Evolutionary conservation across 805 yeast species (phyloP).

Genomic region (Nakazawaea laoshanensis): DNA sequence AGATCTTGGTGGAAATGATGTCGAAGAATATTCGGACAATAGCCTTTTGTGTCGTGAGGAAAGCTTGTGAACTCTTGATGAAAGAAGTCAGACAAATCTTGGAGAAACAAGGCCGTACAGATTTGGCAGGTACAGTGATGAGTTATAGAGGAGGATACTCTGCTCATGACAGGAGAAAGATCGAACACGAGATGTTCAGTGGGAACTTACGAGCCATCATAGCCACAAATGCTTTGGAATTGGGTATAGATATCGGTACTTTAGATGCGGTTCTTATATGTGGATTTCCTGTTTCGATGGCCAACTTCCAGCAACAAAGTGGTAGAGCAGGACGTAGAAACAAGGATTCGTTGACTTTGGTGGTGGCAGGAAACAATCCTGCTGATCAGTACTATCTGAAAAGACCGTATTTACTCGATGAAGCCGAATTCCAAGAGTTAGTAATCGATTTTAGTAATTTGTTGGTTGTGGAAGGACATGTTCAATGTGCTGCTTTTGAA

Average conservation of each 20-base stretch:
- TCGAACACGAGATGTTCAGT: constrained; percentile 84
- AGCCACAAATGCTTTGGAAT: constrained; percentile 91
- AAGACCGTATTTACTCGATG: constrained; percentile 52
- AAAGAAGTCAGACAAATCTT: constrained; percentile 64
- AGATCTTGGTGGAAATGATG: constrained; percentile 58
- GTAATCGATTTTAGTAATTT: constrained; percentile 53
- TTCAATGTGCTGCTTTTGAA: constrained; percentile 94
- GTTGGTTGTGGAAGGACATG: constrained; percentile 66
- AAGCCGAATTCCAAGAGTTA: constrained; percentile 47
- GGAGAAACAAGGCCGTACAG: constrained; percentile 32
- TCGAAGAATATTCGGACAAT: constrained; percentile 65
- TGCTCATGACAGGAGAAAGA: constrained; percentile 73
- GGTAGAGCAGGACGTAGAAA: constrained; percentile 95
- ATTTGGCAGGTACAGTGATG: constrained; percentile 61
- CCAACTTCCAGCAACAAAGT: constrained; percentile 89
- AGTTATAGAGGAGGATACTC: constrained; percentile 95
- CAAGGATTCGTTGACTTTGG: constrained; percentile 75
- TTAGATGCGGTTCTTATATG: constrained; percentile 87
- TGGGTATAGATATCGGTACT: constrained; percentile 92
- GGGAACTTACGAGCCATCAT: constrained; percentile 81
- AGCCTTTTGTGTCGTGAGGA: constrained; percentile 82
- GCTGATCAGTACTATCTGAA: constrained; percentile 78
- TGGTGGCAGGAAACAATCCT: constrained; percentile 77
- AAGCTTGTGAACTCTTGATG: constrained; percentile 81
- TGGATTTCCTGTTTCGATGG: constrained; percentile 84